phyloP scores from a whole-genome alignment of 257 asterid species.

The Hygrophila difformis region DNA sequence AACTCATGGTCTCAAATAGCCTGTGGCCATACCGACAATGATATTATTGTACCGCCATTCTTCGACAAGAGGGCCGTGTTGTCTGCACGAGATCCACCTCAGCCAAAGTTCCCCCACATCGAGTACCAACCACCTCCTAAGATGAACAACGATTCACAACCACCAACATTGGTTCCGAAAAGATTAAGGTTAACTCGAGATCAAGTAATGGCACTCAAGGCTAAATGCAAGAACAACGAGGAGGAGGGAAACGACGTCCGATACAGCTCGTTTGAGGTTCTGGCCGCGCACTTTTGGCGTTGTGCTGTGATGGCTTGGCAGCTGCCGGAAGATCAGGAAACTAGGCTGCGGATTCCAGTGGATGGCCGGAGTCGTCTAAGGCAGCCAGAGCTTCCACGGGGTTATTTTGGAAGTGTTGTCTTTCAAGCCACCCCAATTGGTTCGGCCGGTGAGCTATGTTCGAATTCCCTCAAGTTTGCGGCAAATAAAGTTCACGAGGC shows the following conservation, averaged over 20 bases:
- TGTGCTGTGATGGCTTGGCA: conserved; percentile 47
- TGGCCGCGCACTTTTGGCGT: conserved; percentile 76
- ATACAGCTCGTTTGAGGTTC: conserved; percentile 57
- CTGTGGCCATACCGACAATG: no score
- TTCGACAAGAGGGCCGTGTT: no score
- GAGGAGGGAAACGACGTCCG: conserved; percentile 18
- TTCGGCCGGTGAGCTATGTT: conserved; percentile 31
- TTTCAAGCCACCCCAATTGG: conserved; percentile 40
- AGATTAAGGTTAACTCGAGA: conserved; percentile 40
- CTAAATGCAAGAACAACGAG: conserved; percentile 39
- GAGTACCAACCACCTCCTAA: no score
- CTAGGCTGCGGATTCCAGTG: conserved; percentile 40
- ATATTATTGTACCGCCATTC: no score
- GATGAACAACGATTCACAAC: no score
- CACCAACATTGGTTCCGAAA: conserved; percentile 4
- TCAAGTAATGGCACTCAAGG: conserved; percentile 50
- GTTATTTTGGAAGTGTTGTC: conserved; percentile 50
- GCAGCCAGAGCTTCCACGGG: conserved; percentile 39
- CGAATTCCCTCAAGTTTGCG: conserved; percentile 29
- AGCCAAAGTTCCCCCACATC: no score
- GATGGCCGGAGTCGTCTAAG: conserved; percentile 50
- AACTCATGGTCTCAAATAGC: no score
- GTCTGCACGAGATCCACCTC: no score
- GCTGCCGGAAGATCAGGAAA: conserved; percentile 40
- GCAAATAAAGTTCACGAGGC: conserved; percentile 45